Base-by-base conservation (phyloP, 2,329 filamentous ascomycete species). In the Penicillium digitatum region DNA sequence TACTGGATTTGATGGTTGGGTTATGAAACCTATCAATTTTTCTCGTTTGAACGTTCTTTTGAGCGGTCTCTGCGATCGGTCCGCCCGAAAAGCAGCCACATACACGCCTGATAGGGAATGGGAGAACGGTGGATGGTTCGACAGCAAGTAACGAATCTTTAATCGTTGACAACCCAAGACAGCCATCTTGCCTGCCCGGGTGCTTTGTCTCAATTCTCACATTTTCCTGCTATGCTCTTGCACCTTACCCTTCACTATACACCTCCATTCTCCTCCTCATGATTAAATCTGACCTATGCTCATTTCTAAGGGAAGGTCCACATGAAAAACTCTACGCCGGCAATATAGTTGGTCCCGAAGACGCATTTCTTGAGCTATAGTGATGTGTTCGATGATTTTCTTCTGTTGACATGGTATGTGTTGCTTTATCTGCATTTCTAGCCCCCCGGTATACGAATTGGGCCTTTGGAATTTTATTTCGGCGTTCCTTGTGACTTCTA, bases 111-210 rank as follows among this genome's bases (percentile, higher is more conserved):
- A 18, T 5, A 6, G 91, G 0, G 69, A 86, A 43, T 96, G 91
- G 91, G 91, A 95, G 64, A 78, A 79, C n/a, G 91, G 91, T 9
- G 91, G 91, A 2, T 96, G 90, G 90, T 94, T 95, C 60, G 71
- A 74, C 27, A 27, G 18, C 4, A 37, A 27, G 62, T 69, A 34
- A 69, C 40, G 5, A 67, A 27, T 16, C 2, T 34, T 37, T 8
- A 39, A 29, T 35, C 8, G n/a, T 29, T 22, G 27, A 52, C n/a
- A 24, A 38, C 18, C 26, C 26, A 29, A 27, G 11, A 22, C 12
- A 3, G 51, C 40, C 16, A 29, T n/a, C 34, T 16, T 32, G 12
- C 29, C 16, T 12, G n/a, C 38, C 18, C 4, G 43, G 32, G 9
- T 18, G 22, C 37, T 9, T 8, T 18, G 11, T 29, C 37, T 34